Conservation (phyloP, 306 rosid genomes). For the Fragaria ananassa region DNA sequence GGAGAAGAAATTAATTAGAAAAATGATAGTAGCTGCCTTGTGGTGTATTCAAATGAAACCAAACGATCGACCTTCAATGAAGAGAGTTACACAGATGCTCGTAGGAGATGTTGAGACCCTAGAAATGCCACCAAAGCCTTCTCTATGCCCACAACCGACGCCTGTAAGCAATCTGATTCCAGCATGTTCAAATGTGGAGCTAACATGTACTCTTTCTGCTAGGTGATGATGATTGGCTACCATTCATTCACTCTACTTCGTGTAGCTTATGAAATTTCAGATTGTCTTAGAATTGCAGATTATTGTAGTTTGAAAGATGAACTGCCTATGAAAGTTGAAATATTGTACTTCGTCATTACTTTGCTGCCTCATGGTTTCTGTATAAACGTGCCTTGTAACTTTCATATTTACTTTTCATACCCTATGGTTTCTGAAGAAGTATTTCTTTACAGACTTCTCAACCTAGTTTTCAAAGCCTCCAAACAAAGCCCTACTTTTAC, state of each 20-base stretch:
- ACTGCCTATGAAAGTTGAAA: too few relatives aligned
- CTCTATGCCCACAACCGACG: neutral
- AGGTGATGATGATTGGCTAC: neutral
- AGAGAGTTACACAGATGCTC: neutral
- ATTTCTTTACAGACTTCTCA: too few relatives aligned
- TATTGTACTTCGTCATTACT: neutral
- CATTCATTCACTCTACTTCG: too few relatives aligned
- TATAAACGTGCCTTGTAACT: too few relatives aligned
- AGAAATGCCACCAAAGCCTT: neutral
- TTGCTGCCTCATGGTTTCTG: neutral
- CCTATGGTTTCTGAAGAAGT: too few relatives aligned
- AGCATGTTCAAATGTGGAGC: neutral
- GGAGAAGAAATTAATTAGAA: neutral
- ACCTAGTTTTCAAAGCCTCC: too few relatives aligned
- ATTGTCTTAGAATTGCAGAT: too few relatives aligned
- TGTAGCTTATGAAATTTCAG: too few relatives aligned
- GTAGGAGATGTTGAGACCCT: neutral
- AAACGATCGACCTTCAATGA: neutral
- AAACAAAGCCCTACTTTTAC: too few relatives aligned
- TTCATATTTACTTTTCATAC: too few relatives aligned
- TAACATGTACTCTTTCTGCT: neutral
- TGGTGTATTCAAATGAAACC: neutral
- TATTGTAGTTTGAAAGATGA: too few relatives aligned
- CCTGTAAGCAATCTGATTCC: neutral
- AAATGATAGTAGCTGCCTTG: neutral